Evolutionary conservation across 495 filamentous ascomycete species (phyloP), one percentile per base, ranked within the genome.

Genomic region (Hypomontagnella submonticulosa): DNA sequence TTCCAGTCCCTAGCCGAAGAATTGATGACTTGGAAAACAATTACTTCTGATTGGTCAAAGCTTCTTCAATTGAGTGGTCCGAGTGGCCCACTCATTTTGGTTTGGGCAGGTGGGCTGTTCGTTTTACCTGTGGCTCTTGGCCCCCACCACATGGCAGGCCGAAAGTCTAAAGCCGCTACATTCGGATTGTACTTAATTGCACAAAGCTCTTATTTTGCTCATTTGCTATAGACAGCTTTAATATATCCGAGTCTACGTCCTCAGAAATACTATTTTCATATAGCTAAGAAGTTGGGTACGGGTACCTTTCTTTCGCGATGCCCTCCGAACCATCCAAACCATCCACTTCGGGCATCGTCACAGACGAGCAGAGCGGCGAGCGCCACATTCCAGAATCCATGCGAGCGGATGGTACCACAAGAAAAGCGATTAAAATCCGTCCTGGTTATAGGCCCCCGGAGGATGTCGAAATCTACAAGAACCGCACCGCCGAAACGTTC

Each of bases 391-490:
- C 96, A 32, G 86, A 93, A 18, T 97, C 94, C 0, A 75, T 84
- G 20, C 89, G 96, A 43, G 77, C 96, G 5, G 96, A 99, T 68
- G 96, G 96, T 51, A 91, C 90, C 15, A 90, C 88, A 12, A 84
- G 96, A 30, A 93, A 90, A 69, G 96, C 97, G 71, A 98, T 97
- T 54, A 90, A 90, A 64, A 90, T 99, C 40, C 87, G 92, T 2
- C 93, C 94, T 10, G 96, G 96, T 44, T 99, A 98, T 77, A 86
- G 86, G 33, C 96, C 96, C 0, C 94, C 95, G 1, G 96, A 99
- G 75, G 96, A 99, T 76, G 90, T 97, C 57, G 92, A 97, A 71
- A 80, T 97, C 34, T 99, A 98, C 84, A 95, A 91, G 82, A 98
- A 97, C 78, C 88, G 90, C 40, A 90, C 88, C 4, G 93, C 93